Evolutionary conservation across 2,329 filamentous ascomycete genomes (phyloP).

Genomic region (Pseudogymnoascus sp.): DNA sequence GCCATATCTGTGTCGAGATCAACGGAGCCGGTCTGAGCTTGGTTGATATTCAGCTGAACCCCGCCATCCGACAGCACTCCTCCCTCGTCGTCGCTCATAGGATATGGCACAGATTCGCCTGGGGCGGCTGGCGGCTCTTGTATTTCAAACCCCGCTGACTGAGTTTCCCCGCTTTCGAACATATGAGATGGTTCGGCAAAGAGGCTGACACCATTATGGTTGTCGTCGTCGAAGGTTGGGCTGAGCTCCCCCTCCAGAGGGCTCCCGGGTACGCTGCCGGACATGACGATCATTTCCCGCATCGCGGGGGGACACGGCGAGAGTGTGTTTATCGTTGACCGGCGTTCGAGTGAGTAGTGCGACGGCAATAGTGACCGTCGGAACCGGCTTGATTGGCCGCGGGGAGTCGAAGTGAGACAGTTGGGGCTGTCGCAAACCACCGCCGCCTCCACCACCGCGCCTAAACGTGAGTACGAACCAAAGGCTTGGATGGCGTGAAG

Average conservation of each 20-base stretch:
- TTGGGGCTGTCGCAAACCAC: conserved; percentile 5
- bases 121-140: not conserved
- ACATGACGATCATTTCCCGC: conserved; percentile 3
- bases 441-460: conserved; percentile 3
- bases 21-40: not conserved
- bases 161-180: conserved; percentile 1
- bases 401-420: conserved; percentile 6
- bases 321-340: conserved; percentile 1
- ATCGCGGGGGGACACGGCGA: not conserved
- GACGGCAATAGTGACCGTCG: conserved; percentile 4
- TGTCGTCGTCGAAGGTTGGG: conserved; percentile 5
- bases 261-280: not conserved
- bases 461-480: conserved; percentile 1
- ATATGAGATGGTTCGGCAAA: not conserved
- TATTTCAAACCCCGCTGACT: not conserved
- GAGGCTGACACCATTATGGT: conserved; percentile 3
- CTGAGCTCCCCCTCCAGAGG: conserved; percentile 1
- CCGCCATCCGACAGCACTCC: not conserved
- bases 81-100: conserved; percentile 3
- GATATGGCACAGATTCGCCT: not conserved
- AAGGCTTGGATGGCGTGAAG: not conserved
- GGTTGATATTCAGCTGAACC: not conserved
- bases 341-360: not conserved
- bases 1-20: not conserved
- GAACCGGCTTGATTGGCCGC: conserved; percentile 2